Conservation (phyloP, 768 basidiomycete genomes). For the Suillus discolor region DNA sequence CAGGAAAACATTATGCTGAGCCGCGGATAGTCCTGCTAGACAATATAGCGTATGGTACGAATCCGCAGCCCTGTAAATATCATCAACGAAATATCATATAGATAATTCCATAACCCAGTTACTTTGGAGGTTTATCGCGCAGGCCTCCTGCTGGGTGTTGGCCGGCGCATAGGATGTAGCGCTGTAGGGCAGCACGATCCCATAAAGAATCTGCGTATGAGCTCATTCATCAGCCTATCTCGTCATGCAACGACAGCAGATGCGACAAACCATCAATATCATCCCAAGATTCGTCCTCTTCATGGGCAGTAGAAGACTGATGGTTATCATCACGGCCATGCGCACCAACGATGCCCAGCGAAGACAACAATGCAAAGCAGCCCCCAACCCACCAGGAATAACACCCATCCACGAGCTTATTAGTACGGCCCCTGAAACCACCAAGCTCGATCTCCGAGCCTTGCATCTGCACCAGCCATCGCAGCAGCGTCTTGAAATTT, state of each 20-base stretch:
- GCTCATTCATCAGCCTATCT: slow-evolving; percentile 28
- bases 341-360: slow-evolving; percentile 44
- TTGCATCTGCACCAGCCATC: slow-evolving; percentile 90
- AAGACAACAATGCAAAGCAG: slow-evolving; percentile 76
- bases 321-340: slow-evolving; percentile 31
- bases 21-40: slow-evolving; percentile 83
- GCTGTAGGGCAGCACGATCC: slow-evolving; percentile 75
- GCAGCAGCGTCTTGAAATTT: slow-evolving; percentile 59
- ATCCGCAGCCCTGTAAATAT: slow-evolving; percentile 69
- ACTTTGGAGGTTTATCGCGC: slow-evolving; percentile 96
- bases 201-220: slow-evolving; percentile 44
- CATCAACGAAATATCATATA: slow-evolving; percentile 5
- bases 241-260: background rate
- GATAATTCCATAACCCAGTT: slow-evolving; percentile 20
- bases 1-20: slow-evolving; percentile 76
- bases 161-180: slow-evolving; percentile 84
- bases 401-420: slow-evolving; percentile 99
- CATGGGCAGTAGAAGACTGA: slow-evolving; percentile 6
- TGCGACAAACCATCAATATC: slow-evolving; percentile 62
- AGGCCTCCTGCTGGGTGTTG: slow-evolving; percentile 87
- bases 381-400: slow-evolving; percentile 99
- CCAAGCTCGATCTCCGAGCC: slow-evolving; percentile 82
- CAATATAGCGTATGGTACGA: slow-evolving; percentile 95
- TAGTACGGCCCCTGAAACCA: slow-evolving; percentile 91
- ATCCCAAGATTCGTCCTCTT: slow-evolving; percentile 56